phyloP scores from a whole-genome alignment of 2,329 filamentous ascomycete species.

The Mycosphaerella sp. region DNA sequence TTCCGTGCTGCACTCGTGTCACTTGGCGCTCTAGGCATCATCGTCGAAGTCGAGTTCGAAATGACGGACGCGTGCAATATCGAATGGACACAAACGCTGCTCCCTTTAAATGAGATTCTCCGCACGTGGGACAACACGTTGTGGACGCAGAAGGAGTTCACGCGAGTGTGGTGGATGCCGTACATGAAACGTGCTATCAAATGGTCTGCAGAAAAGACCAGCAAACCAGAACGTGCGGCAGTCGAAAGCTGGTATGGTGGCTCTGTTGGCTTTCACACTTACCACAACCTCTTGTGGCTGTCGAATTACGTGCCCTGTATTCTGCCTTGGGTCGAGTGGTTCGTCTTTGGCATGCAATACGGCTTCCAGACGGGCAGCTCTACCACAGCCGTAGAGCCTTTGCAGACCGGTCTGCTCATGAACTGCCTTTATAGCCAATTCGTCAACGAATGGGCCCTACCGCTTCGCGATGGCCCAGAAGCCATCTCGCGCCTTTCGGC shows the following conservation, averaged over 20 bases:
- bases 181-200: conserved; percentile 83
- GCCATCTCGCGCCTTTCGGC: conserved; percentile 74
- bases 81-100: conserved; percentile 75
- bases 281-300: conserved; percentile 82
- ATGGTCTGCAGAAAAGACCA: conserved; percentile 79
- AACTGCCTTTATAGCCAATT: conserved; percentile 98
- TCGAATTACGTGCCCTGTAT: conserved; percentile 71
- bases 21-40: conserved; percentile 82
- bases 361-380: conserved; percentile 68
- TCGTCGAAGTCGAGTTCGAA: conserved; percentile 81
- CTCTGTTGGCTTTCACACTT: conserved; percentile 75
- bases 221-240: conserved; percentile 54
- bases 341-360: conserved; percentile 96
- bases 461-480: conserved; percentile 78
- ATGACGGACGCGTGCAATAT: conserved; percentile 78
- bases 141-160: conserved; percentile 82
- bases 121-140: conserved; percentile 64
- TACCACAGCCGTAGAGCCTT: conserved; percentile 71
- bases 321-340: conserved; percentile 87
- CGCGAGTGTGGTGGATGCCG: conserved; percentile 95
- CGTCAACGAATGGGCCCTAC: conserved; percentile 97
- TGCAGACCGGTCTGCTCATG: conserved; percentile 77
- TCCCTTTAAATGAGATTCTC: conserved; percentile 63
- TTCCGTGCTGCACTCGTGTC: conserved; percentile 85
- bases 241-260: conserved; percentile 74